A percentile compares a stretch with the other conserved stretches of the same genome.
These are phyloP conservation scores for Exophiala xenobiotica DNA, from an alignment of 2,329 filamentous ascomycete genomes.

Conservation along the genomic window DNA sequence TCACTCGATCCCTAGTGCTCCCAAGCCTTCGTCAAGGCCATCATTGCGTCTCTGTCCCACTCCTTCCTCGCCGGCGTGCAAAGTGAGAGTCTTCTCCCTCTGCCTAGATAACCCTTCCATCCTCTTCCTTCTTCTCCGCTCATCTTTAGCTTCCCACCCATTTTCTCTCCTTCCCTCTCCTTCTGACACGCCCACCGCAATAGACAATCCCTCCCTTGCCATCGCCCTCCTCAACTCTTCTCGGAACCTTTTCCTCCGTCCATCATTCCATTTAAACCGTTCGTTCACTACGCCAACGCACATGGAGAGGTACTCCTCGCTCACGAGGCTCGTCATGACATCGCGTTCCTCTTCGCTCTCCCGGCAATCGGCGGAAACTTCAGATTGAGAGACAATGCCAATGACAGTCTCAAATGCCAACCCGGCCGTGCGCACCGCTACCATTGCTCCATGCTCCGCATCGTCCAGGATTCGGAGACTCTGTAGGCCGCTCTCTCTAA, in stretches of 20 bases:
- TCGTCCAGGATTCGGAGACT: slow-evolving; percentile 56
- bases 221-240: slow-evolving; percentile 24
- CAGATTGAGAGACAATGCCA: slow-evolving; percentile 47
- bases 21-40: too few relatives aligned
- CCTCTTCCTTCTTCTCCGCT: slow-evolving; percentile 41
- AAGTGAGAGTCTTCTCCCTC: slow-evolving; percentile 27
- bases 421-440: slow-evolving; percentile 80
- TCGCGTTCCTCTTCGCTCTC: slow-evolving; percentile 28
- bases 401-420: slow-evolving; percentile 79
- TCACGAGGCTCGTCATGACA: slow-evolving; percentile 53
- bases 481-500: slow-evolving; percentile 80
- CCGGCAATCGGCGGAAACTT: not conserved
- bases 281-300: slow-evolving; percentile 72
- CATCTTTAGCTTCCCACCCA: slow-evolving; percentile 32
- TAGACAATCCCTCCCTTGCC: slow-evolving; percentile 18
- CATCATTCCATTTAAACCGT: slow-evolving; percentile 42
- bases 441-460: slow-evolving; percentile 49
- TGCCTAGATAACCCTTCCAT: slow-evolving; percentile 42
- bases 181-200: too few relatives aligned
- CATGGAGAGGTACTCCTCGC: slow-evolving; percentile 64
- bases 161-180: not conserved
- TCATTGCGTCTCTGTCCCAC: too few relatives aligned
- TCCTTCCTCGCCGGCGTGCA: too few relatives aligned
- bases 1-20: too few relatives aligned
- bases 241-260: slow-evolving; percentile 40